Evolutionary conservation across 805 yeast genomes (phyloP), one percentile per base, ranked within the genome.

Genomic region (Kuraishia molischiana): DNA sequence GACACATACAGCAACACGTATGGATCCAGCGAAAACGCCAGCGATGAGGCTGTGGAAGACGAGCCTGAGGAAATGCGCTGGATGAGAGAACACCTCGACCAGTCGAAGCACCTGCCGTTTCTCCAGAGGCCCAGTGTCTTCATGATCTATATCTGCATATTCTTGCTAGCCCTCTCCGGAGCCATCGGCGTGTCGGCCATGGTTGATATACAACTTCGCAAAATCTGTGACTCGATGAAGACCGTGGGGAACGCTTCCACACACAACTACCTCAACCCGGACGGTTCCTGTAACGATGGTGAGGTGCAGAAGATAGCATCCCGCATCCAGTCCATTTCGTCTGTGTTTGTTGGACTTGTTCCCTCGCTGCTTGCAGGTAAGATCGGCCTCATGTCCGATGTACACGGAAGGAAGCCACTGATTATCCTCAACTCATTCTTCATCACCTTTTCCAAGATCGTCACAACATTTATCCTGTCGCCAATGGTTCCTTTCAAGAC

Each of bases 331-430:
- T 67, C 79, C 36, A 58, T 64, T 40, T 46, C 50, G 15, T 53
- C 62, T 32, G 44, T 77, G 4, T 39, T 66, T 2, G 47, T 59
- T 4, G 77, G 78, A 1, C 39, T 69, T 0, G 50, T 73, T 3
- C 64, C 69, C 21, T 62, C 76, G 19, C 39, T 78, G 1, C 69
- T 77, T n/a, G 58, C 77, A 40, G 80, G 83, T 1, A 77, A 76
- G 45, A 56, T 81, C 39, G 81, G 86, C 2, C 72, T 74, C 37
- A 50, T 74, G 11, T 74, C 84, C 17, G 92, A 83, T 51, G 56
- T 74, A 24, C 61, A 67, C 42, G 92, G 92, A 2, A 62, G 92
- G 40, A 71, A 69, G 31, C 61, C 68, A 6, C 55, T 74, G 4
- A 56, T 81, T 29, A 41, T 64, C 1, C 51, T 59, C 26, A 52